Evolutionary conservation across 495 filamentous ascomycete genomes (phyloP), one percentile per base, ranked within the genome.

Genomic region (Bryoglossum gracile): DNA sequence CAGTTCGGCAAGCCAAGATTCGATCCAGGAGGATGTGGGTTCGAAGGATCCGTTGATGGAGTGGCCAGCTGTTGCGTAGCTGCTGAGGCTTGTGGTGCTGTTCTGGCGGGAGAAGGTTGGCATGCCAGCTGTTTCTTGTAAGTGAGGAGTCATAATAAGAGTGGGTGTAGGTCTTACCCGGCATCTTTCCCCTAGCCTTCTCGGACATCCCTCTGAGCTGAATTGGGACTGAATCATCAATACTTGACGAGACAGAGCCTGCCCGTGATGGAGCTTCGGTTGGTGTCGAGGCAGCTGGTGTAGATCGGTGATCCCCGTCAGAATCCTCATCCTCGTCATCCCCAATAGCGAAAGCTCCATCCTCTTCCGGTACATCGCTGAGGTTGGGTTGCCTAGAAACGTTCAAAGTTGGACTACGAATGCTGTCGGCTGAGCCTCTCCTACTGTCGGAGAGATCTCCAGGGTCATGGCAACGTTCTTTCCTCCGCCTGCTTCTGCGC

Each of bases 121-220:
- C 32, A 86, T 75, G 2, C 87, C 84, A 8, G 86, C 89, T 59
- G 28, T 3, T 26, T 21, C 5, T 46, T 19, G 19, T 52, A 38
- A 59, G 47, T 37, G 17, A 42, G 23, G n/a, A 22, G n/a, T n/a
- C n/a, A n/a, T n/a, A n/a, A n/a, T n/a, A n/a, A 14, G 10, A 13
- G 2, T 32, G 16, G 21, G 14, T 36, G 13, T 14, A 16, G 18
- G 18, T 25, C 53, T 41, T 60, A 54, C 57, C 57, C n/a, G 94
- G 94, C 79, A 92, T 87, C 63, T 99, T 99, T 6, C 92, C 92
- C 40, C 92, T 72, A 21, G 92, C 94, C 61, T 97, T 99, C 64
- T 99, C 92, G 8, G 91, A 95, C 89, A 97, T 99, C 39, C 89
- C 91, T 39, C 88, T 79, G n/a, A 94, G 62, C 57, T 96, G 91